phyloP scores from a whole-genome alignment of 1,139 yeast species.

The Candida buenavistaensis region DNA sequence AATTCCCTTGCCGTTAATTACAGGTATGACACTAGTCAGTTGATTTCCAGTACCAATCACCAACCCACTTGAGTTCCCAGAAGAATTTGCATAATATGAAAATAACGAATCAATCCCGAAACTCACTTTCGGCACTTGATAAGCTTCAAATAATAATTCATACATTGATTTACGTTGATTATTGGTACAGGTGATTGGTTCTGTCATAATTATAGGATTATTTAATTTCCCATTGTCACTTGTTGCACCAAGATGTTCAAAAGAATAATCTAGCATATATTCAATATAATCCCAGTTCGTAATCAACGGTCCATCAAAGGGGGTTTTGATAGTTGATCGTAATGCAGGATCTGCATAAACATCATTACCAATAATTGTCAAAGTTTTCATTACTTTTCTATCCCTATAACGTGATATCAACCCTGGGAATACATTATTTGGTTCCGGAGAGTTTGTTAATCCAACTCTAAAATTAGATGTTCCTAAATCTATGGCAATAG shows the following conservation, averaged over 20 bases:
- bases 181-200: conserved; percentile 67
- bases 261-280: conserved; percentile 76
- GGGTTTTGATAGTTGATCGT: conserved; percentile 68
- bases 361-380: conserved; percentile 83
- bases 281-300: conserved; percentile 95
- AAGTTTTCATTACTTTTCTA: conserved; percentile 61
- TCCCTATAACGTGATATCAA: conserved; percentile 76
- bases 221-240: conserved; percentile 55
- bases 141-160: conserved; percentile 81
- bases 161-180: conserved; percentile 73
- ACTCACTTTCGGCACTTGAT: conserved; percentile 68
- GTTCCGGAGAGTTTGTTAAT: conserved; percentile 50
- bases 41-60: conserved; percentile 84
- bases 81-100: conserved; percentile 58
- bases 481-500: conserved; percentile 85
- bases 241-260: conserved; percentile 72
- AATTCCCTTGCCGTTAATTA: conserved; percentile 63
- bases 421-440: conserved; percentile 70
- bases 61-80: conserved; percentile 52
- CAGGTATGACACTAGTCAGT: conserved; percentile 81
- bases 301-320: conserved; percentile 83
- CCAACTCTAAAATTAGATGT: conserved; percentile 73
- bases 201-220: conserved; percentile 83
- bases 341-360: conserved; percentile 69
- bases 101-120: conserved; percentile 84